Percentiles rank a stretch among this genome's conserved stretches.
These are phyloP conservation scores for Lanmaoa pseudosensibilis DNA, from an alignment of 768 basidiomycete genomes.

Conservation along the genomic window DNA sequence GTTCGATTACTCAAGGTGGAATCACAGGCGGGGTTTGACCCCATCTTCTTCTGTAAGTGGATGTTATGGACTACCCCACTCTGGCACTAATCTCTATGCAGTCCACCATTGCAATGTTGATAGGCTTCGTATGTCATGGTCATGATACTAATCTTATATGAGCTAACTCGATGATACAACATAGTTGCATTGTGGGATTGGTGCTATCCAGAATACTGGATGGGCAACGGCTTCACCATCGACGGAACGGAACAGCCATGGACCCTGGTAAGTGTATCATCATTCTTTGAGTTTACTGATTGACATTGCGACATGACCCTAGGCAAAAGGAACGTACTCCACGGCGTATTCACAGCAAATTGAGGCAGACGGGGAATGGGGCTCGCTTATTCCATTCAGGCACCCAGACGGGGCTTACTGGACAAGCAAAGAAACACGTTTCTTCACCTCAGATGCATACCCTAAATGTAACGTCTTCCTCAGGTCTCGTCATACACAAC, in stretches of 20 bases:
- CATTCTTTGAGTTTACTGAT: background rate
- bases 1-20: background rate
- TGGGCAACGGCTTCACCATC: constrained; percentile 23
- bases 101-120: constrained; percentile 29
- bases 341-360: constrained; percentile 24
- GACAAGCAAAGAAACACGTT: constrained; percentile 27
- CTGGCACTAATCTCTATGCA: background rate
- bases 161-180: background rate
- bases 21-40: constrained; percentile 25
- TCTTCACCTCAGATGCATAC: constrained; percentile 15
- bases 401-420: constrained; percentile 25
- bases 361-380: constrained; percentile 19
- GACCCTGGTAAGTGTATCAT: constrained; percentile 21
- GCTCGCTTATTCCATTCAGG: constrained; percentile 25
- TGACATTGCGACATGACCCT: background rate
- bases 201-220: constrained; percentile 31
- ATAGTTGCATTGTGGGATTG: constrained; percentile 33
- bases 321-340: constrained; percentile 25
- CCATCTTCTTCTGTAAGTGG: constrained; percentile 26
- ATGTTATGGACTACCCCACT: background rate
- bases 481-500: background rate
- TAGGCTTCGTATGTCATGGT: constrained; percentile 18
- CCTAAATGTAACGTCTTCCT: constrained; percentile 21
- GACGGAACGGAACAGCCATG: constrained; percentile 14
- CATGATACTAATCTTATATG: no score